Evolutionary conservation across 1,284 basidiomycete genomes (phyloP).

Genomic region (Moniliophthora roreri): DNA sequence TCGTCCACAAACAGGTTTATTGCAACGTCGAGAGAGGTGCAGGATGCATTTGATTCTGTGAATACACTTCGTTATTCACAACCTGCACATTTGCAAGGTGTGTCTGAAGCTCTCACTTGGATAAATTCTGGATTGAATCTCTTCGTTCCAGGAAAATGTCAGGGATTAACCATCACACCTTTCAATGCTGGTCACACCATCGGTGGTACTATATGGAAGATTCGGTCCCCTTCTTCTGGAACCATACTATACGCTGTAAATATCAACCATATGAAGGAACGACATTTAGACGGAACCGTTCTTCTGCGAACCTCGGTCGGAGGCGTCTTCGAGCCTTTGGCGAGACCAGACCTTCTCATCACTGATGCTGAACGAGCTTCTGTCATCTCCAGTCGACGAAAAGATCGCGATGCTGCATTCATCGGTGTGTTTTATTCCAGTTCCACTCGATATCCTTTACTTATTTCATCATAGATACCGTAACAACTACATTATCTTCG

Average conservation of each 20-base stretch:
- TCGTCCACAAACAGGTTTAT: constrained; percentile 51
- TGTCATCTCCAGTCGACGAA: constrained; percentile 83
- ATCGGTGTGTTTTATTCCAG: constrained; percentile 57
- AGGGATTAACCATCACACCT: constrained; percentile 92
- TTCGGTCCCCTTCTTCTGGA: constrained; percentile 94
- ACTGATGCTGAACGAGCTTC: constrained; percentile 88
- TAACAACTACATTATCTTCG: constrained; percentile 80
- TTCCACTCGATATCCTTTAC: constrained; percentile 8
- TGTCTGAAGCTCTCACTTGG: constrained; percentile 21
- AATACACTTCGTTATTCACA: constrained; percentile 95
- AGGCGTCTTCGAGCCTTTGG: constrained; percentile 84
- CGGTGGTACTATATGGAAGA: constrained; percentile 98
- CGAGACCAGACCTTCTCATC: constrained; percentile 89
- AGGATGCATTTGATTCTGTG: constrained; percentile 91
- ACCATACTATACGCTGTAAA: constrained; percentile 96
- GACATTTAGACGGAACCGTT: constrained; percentile 95
- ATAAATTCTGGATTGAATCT: constrained; percentile 1
- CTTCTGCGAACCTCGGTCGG: constrained; percentile 70
- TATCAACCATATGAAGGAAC: constrained; percentile 95
- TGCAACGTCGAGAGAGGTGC: constrained; percentile 82
- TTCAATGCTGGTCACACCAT: constrained; percentile 96
- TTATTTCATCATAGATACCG: constrained; percentile 59
- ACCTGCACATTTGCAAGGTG: constrained; percentile 92
- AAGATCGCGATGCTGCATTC: constrained; percentile 88
- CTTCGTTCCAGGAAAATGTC: constrained; percentile 71